phyloP scores from a whole-genome alignment of 805 yeast genomes.

The Suhomyces pyralidae region DNA sequence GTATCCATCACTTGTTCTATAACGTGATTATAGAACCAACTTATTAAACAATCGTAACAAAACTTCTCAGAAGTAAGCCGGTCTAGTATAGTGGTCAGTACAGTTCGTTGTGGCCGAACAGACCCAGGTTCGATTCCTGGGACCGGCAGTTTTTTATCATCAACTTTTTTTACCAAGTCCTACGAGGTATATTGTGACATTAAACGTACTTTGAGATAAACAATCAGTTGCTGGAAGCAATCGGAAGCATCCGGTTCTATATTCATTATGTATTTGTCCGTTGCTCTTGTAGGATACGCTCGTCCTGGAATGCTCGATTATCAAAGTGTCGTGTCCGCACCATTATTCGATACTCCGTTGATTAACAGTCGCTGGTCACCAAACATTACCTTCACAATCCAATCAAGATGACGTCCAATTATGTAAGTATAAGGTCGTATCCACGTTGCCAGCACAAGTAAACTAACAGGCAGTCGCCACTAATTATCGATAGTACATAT shows the following conservation, averaged over 20 bases:
- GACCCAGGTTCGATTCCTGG: constrained; percentile 76
- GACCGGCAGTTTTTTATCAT: constrained; percentile 48
- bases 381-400: background rate
- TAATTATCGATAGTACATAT: constrained; percentile 60
- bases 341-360: background rate
- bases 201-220: background rate
- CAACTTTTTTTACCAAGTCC: background rate
- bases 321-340: background rate
- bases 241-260: background rate
- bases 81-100: constrained; percentile 67
- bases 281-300: background rate
- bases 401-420: background rate
- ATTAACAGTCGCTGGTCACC: background rate
- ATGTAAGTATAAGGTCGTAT: background rate
- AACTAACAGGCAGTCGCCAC: constrained; percentile 21
- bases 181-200: background rate
- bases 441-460: background rate
- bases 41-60: too few species aligned
- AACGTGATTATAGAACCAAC: too few species aligned
- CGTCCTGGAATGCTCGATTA: background rate
- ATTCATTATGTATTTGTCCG: too few species aligned
- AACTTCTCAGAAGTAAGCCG: constrained; percentile 23
- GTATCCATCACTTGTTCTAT: too few species aligned
- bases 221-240: background rate
- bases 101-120: constrained; percentile 72